Evolutionary conservation across 2,329 filamentous ascomycete genomes (phyloP), one percentile per base, ranked within the genome.

Genomic region (Fusarium drepaniforme): DNA sequence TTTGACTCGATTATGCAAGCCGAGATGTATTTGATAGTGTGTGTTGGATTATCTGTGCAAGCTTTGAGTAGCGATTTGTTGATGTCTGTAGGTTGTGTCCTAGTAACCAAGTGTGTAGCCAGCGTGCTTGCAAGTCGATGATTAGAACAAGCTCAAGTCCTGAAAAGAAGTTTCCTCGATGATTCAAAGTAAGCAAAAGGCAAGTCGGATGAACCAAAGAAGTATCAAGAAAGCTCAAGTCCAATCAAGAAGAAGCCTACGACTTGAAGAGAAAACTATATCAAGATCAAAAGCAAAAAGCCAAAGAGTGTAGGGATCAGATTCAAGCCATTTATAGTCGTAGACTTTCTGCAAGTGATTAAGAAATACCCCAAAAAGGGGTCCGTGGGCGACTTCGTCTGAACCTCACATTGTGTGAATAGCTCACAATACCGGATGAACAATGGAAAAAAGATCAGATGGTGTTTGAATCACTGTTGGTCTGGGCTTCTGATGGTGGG

Each of bases 311-410:
- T 2, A 33, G 12, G 49, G 49, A 8, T 13, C 6, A 30, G 18
- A 33, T 30, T 30, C 49, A 30, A 33, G 16, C 8, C 11, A 53
- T 53, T n/a, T 53, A 53, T 33, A 53, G 25, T 53, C 18, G 4
- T 7, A 38, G 33, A 35, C 12, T 35, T 16, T 18, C n/a, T 6
- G 21, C 3, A 25, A 49, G 21, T 16, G 35, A 59, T 35, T 18
- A 11, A 61, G 33, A 40, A 33, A 33, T 21, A 25, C 15, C 25
- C 23, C 16, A 37, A 33, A 30, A 25, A 6, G 42, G 46, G 8
- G 42, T 51, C 44, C 35, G 64, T 68, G 59, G 57, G n/a, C 15
- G 8, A 38, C 25, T 30, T 25, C 33, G 18, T 46, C 58, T 72
- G 28, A n/a, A n/a, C 25, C 18, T 53, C 28, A 15, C 18, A 12